Percentiles rank a stretch among this genome's conserved stretches.
Evolutionary conservation across 2,329 filamentous ascomycete species (phyloP).

Genomic region (Ciborinia camelliae): DNA sequence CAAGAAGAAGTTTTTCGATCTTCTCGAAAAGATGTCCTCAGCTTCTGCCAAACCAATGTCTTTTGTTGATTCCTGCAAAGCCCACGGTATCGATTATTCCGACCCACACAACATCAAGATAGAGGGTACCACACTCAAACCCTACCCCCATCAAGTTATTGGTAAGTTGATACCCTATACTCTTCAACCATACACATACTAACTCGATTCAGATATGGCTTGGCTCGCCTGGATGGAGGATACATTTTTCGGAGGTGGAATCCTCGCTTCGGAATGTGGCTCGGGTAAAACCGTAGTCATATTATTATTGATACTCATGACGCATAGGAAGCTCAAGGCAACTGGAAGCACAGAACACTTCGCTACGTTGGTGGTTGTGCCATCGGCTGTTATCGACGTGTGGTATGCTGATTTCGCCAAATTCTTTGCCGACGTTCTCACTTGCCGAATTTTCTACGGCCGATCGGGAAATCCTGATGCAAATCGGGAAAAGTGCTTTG

Average conservation of each 20-base stretch:
- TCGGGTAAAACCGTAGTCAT: not conserved
- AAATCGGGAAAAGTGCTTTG: not conserved
- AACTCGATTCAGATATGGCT: not conserved
- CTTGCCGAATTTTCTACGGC: not conserved
- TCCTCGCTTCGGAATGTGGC: not conserved
- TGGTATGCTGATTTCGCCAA: not conserved
- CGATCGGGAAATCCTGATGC: not conserved
- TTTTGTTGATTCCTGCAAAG: no score
- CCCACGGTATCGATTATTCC: not conserved
- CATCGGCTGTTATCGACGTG: not conserved
- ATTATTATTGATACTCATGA: not conserved
- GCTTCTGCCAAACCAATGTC: no score
- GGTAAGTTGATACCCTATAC: not conserved
- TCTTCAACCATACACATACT: not conserved
- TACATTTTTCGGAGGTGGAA: not conserved
- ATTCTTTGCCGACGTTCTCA: not conserved
- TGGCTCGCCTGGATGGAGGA: not conserved
- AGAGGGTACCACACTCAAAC: not conserved
- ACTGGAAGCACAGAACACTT: not conserved
- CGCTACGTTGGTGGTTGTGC: not conserved
- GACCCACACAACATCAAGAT: not conserved
- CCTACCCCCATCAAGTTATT: no score
- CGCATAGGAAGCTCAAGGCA: not conserved
- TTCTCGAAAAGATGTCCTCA: no score
- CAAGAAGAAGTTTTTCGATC: no score